A percentile compares a stretch with the other conserved stretches of the same genome.
Conservation (phyloP, 1,284 basidiomycete genomes). For the Cerioporus squamosus region DNA sequence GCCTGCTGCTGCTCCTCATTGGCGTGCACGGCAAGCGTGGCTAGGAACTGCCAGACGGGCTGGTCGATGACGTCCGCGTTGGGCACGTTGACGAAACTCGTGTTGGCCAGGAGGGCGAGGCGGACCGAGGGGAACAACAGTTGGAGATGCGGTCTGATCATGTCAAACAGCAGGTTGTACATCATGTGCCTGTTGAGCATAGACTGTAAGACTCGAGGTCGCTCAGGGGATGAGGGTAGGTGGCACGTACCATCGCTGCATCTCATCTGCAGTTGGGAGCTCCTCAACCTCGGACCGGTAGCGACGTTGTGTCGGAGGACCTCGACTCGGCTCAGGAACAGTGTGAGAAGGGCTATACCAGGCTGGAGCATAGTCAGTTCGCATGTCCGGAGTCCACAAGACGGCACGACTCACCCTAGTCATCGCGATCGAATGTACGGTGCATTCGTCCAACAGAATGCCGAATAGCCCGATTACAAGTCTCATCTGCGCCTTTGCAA, state of each 20-base stretch:
- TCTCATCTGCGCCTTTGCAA: constrained; percentile 79
- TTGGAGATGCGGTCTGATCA: constrained; percentile 61
- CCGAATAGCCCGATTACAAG: constrained; percentile 89
- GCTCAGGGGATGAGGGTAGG: background rate
- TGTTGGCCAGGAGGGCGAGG: constrained; percentile 51
- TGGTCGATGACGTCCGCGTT: constrained; percentile 81
- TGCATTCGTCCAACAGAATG: constrained; percentile 75
- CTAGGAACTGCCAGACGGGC: constrained; percentile 92
- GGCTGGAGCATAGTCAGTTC: constrained; percentile 55
- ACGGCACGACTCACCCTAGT: constrained; percentile 60
- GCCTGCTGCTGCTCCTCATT: constrained; percentile 84
- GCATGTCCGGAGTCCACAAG: background rate
- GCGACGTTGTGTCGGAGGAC: constrained; percentile 80
- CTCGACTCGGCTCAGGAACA: constrained; percentile 92
- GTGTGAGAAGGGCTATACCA: constrained; percentile 90
- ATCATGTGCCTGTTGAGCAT: constrained; percentile 1
- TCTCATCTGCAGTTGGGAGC: constrained; percentile 70
- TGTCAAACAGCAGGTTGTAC: constrained; percentile 22
- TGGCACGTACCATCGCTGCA: constrained; percentile 78
- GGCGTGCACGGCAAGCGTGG: constrained; percentile 87
- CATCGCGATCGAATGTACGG: constrained; percentile 73
- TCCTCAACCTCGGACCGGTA: constrained; percentile 54
- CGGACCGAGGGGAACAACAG: constrained; percentile 91
- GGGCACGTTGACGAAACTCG: constrained; percentile 37
- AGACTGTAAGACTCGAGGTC: constrained; percentile 10